Conservation (phyloP, 2,329 filamentous ascomycete species). For the Aspergillus floridensis region DNA sequence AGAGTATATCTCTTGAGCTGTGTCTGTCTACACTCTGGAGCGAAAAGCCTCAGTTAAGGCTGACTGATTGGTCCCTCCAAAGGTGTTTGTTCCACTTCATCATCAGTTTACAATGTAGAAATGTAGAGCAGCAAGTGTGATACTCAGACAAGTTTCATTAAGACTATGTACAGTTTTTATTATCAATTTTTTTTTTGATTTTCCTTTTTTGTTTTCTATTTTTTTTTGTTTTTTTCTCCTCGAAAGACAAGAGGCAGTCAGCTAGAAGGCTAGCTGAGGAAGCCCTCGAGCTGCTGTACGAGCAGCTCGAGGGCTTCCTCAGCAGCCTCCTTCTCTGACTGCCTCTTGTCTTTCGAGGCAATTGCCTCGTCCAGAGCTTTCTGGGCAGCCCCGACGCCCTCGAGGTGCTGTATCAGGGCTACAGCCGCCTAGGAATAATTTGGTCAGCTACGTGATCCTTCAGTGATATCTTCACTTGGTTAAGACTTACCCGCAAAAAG, state of each 20-base stretch:
- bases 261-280: not conserved
- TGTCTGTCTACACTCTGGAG: not conserved
- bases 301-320: not conserved
- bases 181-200: not conserved
- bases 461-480: no score
- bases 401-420: no score
- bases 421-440: no score
- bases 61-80: not conserved
- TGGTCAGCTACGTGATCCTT: no score
- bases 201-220: not conserved
- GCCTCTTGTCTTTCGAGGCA: no score
- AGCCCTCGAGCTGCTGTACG: not conserved
- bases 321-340: no score
- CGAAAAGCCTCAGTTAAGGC: not conserved
- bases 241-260: not conserved
- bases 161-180: not conserved
- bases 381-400: no score
- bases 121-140: not conserved
- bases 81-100: not conserved
- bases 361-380: no score
- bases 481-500: no score
- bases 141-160: not conserved
- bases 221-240: constrained; percentile 6
- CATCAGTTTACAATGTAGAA: not conserved
- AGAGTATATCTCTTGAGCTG: no score